Conservation (phyloP, 2,329 filamentous ascomycete genomes). For the Biscogniauxia sp. region DNA sequence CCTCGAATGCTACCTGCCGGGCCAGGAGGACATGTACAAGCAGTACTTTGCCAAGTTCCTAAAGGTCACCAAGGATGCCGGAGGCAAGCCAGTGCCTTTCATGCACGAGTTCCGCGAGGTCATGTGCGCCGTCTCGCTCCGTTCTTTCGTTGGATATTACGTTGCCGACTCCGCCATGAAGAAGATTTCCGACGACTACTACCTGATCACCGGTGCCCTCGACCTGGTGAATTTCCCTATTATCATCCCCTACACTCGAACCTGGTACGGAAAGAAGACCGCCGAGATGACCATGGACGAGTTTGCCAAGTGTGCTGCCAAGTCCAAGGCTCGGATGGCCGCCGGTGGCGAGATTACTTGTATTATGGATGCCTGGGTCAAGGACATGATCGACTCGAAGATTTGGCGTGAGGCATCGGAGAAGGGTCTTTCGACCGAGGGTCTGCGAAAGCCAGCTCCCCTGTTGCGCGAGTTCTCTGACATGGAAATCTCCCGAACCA, state of each 20-base stretch:
- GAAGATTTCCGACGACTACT: slow-evolving; percentile 95
- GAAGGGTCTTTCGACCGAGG: slow-evolving; percentile 65
- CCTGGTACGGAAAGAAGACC: slow-evolving; percentile 96
- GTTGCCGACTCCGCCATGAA: slow-evolving; percentile 87
- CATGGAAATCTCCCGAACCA: slow-evolving; percentile 85
- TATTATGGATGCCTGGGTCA: slow-evolving; percentile 95
- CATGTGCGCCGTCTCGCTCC: slow-evolving; percentile 91
- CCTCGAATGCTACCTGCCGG: slow-evolving; percentile 83
- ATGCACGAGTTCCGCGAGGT: slow-evolving; percentile 92
- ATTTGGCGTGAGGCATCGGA: slow-evolving; percentile 76
- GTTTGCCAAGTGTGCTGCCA: slow-evolving; percentile 87
- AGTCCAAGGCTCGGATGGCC: slow-evolving; percentile 89
- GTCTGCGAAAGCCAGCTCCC: slow-evolving; percentile 76
- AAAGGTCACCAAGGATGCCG: slow-evolving; percentile 67
- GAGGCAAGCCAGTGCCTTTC: slow-evolving; percentile 76
- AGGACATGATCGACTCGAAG: slow-evolving; percentile 82
- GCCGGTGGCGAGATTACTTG: slow-evolving; percentile 83
- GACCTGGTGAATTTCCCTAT: slow-evolving; percentile 98
- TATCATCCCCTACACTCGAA: slow-evolving; percentile 91
- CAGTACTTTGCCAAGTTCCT: slow-evolving; percentile 80
- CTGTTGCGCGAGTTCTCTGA: slow-evolving; percentile 85
- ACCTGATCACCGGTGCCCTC: slow-evolving; percentile 89
- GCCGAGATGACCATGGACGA: slow-evolving; percentile 88
- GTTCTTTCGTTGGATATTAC: slow-evolving; percentile 97
- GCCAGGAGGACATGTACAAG: slow-evolving; percentile 89